A percentile compares a stretch with the other conserved stretches of the same genome.
phyloP scores from a whole-genome alignment of 192 early-diverging fungal species.

The Coemansia aciculifera region DNA sequence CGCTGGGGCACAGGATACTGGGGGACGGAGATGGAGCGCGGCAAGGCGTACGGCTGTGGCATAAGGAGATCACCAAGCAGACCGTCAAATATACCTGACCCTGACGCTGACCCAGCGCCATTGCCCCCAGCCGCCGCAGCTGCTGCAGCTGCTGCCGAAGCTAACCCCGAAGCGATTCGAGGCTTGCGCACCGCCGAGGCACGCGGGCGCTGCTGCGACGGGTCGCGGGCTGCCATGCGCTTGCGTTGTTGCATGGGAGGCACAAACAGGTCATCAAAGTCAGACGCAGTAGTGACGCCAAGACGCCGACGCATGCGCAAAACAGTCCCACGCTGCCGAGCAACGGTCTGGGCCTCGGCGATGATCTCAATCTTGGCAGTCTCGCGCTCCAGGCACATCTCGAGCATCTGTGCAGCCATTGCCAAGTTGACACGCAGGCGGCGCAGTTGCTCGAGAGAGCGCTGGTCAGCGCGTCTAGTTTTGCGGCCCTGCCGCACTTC shows the following conservation, averaged over 20 bases:
- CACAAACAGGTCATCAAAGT: slow-evolving; percentile 48
- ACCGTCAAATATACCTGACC: background rate
- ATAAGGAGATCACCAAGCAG: slow-evolving; percentile 14
- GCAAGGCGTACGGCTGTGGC: slow-evolving; percentile 39
- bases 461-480: slow-evolving; percentile 80
- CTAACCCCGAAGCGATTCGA: slow-evolving; percentile 19
- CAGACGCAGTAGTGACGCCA: background rate
- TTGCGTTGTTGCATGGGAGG: slow-evolving; percentile 39
- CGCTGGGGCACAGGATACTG: slow-evolving; percentile 33
- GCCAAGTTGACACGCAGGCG: slow-evolving; percentile 75
- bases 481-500: slow-evolving; percentile 88
- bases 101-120: background rate
- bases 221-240: slow-evolving; percentile 23
- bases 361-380: slow-evolving; percentile 71
- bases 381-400: slow-evolving; percentile 80
- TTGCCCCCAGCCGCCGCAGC: slow-evolving; percentile 4
- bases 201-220: slow-evolving; percentile 25
- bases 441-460: slow-evolving; percentile 82
- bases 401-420: slow-evolving; percentile 71
- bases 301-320: slow-evolving; percentile 44
- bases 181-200: slow-evolving; percentile 22
- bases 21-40: slow-evolving; percentile 34
- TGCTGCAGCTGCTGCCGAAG: slow-evolving; percentile 20
- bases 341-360: slow-evolving; percentile 62
- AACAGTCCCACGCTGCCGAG: slow-evolving; percentile 25